phyloP scores from a whole-genome alignment of 2,329 filamentous ascomycete species.

The Dothiorella sarmentorum region DNA sequence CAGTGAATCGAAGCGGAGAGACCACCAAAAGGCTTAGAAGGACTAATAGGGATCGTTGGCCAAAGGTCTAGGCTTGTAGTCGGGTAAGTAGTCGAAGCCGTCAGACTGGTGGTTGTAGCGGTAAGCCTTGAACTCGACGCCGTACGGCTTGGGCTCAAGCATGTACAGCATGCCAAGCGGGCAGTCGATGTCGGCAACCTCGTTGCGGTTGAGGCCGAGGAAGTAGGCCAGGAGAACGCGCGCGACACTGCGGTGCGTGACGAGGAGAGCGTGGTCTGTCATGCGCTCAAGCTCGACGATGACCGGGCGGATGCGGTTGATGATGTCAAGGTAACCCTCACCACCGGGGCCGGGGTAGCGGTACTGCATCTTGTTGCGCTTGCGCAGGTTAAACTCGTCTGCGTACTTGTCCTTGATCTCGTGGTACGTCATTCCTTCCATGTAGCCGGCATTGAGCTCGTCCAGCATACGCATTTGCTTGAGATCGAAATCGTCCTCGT shows the following conservation, averaged over 20 bases:
- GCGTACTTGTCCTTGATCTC: slow-evolving; percentile 78
- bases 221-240: slow-evolving; percentile 95
- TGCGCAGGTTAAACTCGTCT: slow-evolving; percentile 77
- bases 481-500: slow-evolving; percentile 88
- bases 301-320: slow-evolving; percentile 90
- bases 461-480: slow-evolving; percentile 99
- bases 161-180: slow-evolving; percentile 91
- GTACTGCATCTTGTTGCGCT: slow-evolving; percentile 87
- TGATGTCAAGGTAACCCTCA: slow-evolving; percentile 94
- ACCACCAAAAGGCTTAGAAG: background rate
- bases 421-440: slow-evolving; percentile 92
- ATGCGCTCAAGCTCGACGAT: slow-evolving; percentile 97
- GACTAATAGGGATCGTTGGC: background rate
- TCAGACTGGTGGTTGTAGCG: slow-evolving; percentile 74
- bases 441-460: slow-evolving; percentile 86
- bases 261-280: slow-evolving; percentile 89
- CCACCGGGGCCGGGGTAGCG: slow-evolving; percentile 94
- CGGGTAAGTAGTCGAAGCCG: slow-evolving; percentile 81
- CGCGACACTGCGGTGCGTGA: slow-evolving; percentile 88
- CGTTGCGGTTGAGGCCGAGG: slow-evolving; percentile 82
- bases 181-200: slow-evolving; percentile 92
- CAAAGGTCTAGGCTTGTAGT: slow-evolving; percentile 63
- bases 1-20: background rate
- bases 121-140: slow-evolving; percentile 95
- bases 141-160: slow-evolving; percentile 95